Evolutionary conservation across 768 basidiomycete genomes (phyloP), one percentile per base, ranked within the genome.

Genomic region (Hypholoma fasciculare): DNA sequence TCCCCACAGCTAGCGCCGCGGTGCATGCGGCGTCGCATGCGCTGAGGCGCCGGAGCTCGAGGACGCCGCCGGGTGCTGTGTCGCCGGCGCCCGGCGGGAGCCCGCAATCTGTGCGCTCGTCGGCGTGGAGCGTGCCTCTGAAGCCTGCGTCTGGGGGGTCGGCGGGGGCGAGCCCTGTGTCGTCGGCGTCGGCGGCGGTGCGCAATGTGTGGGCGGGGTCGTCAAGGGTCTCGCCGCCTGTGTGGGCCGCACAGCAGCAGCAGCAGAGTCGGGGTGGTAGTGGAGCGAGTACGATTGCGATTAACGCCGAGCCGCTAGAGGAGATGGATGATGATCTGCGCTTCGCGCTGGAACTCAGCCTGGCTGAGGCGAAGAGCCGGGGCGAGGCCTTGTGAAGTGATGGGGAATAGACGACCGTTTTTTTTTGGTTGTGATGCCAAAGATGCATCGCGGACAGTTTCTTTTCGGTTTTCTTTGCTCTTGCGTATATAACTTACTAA

Each of bases 301-400:
- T 16, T 42, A 14, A 7, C 17, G 13, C 7, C 19, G 59, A 7
- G 57, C 39, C 59, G 8, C 14, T 49, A 39, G 77, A 77, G 9
- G 78, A 80, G 14, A 78, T 84, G 63, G 88, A 91, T 57, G 86
- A 82, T 14, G 88, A 90, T 61, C 63, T 91, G 67, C 77, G 71
- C 49, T 79, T 84, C 61, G 89, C 84, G 11, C 79, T 91, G 12
- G 85, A 87, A 70, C 67, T 91, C 69, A 91, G 90, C 67, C 76
- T 91, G 23, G 86, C 81, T 1, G 90, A 91, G 65, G 86, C 84
- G n/a, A 71, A 66, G 53, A 78, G 75, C 60, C 72, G 73, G 3
- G 72, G 71, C 16, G 71, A 73, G 49, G 50, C 64, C 56, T 62
- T 61, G n/a, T 65, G n/a, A n/a, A n/a, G n/a, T n/a, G 40, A 42